Base-by-base conservation (phyloP, 257 asterid genomes). In the Capsicum pubescens region DNA sequence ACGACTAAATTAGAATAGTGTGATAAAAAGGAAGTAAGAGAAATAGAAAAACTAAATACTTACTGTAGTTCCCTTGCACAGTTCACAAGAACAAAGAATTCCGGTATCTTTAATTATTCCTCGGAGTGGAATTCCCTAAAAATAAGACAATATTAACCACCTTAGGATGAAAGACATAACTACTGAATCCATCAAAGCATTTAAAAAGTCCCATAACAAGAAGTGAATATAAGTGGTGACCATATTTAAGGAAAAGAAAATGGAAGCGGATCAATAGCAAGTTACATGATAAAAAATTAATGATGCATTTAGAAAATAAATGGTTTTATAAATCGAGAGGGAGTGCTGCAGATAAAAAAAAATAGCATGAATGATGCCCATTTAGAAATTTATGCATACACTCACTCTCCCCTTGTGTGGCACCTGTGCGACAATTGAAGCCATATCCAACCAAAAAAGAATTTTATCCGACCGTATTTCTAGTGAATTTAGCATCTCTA, bases 41-140 rank as follows among this genome's bases (percentile, higher is more conserved):
- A 83, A 80, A 83, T 55, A 76, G 58, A 21, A 63, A 82, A 36
- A 48, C 69, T 58, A 72, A 82, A 84, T 79, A 90, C 92, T 87
- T 89, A 97, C 99, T 91, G 82, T 88, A 63, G 83, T 63, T 88
- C 98, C 98, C 79, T 88, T 88, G 97, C 99, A 97, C 87, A 89
- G 80, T 87, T 87, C 89, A 91, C 99, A 97, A 61, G 98, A 92
- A 87, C 99, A 97, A 86, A 93, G 86, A 84, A 97, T 95, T 57
- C 99, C 99, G 35, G 86, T 89, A 82, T 92, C 98, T 90, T 92
- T 95, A 84, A 97, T 92, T 52, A 94, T 97, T 84, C 99, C 99
- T 26, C 81, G 81, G 48, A 76, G 81, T 54, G 88, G 86, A 70
- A 89, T 84, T 86, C 92, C 92, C 92, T 89, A 78, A 57, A 83